Evolutionary conservation across 2,329 filamentous ascomycete genomes (phyloP).

Genomic region (Pseudogymnoascus sp.): DNA sequence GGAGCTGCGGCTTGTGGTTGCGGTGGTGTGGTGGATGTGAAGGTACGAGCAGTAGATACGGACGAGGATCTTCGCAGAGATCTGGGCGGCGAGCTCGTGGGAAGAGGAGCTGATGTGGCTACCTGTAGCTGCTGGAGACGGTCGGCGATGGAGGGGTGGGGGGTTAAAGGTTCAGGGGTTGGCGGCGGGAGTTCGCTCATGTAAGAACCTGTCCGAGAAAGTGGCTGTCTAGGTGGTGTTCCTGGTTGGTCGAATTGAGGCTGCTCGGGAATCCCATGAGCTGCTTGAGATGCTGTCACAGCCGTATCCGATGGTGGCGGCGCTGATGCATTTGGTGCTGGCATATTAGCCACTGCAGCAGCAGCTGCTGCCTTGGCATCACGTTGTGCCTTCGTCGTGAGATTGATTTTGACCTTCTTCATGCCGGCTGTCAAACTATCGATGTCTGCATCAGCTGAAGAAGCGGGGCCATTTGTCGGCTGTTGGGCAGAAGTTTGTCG

Average conservation of each 20-base stretch:
- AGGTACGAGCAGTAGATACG: not conserved
- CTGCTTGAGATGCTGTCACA: constrained; percentile 5
- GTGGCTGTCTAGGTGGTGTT: not conserved
- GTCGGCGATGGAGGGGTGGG: constrained; percentile 10
- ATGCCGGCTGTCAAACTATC: constrained; percentile 50
- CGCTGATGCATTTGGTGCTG: constrained; percentile 11
- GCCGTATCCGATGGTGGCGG: constrained; percentile 8
- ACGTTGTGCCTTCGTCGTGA: constrained; percentile 49
- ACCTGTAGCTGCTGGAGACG: constrained; percentile 16
- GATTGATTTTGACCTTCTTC: constrained; percentile 56
- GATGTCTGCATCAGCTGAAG: constrained; percentile 30
- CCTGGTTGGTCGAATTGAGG: not conserved
- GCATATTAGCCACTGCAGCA: constrained; percentile 17
- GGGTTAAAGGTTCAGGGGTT: not conserved
- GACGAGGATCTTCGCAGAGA: constrained; percentile 6
- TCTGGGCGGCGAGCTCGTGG: constrained; percentile 19
- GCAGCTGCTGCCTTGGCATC: constrained; percentile 39
- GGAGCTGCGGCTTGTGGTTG: constrained; percentile 3
- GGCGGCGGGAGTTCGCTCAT: not conserved
- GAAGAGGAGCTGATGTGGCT: constrained; percentile 18
- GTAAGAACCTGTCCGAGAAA: not conserved
- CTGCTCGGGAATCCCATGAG: constrained; percentile 6
- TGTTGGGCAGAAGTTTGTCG: constrained; percentile 3
- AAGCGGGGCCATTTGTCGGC: not conserved
- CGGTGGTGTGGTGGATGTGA: not conserved